Base-by-base conservation (phyloP, 257 asterid species). In the Penstemon barbatus region DNA sequence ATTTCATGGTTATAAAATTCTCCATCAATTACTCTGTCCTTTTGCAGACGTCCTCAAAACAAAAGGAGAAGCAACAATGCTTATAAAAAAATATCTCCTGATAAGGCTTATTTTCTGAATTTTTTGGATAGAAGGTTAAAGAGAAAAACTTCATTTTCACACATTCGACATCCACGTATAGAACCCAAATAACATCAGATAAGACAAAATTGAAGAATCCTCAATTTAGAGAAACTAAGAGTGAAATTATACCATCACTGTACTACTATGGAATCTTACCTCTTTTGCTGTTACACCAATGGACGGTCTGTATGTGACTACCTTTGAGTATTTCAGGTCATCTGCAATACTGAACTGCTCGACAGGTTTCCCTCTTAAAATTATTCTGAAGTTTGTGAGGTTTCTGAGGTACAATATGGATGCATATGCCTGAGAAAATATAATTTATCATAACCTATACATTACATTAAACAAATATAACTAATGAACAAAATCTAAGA, bases 291-390 rank as follows among this genome's bases (percentile, higher is more conserved):
- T 62, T 60, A 40, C 78, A 58, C 83, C 86, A 75, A 71, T 75
- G 2, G 75, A 82, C 65, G 98, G 98, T 82, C 67, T 83, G 84
- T 92, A 92, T 39, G 76, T 71, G 76, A 92, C 53, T 55, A 61
- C 79, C 84, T 80, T 76, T 13, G 86, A 42, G 70, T 84, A 68
- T 68, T 79, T 86, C 90, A 92, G 81, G 80, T 92, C 94, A 70
- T 78, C 87, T 18, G 43, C 84, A 71, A 92, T 87, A 73, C 54
- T 80, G 73, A 71, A 83, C 74, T 92, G 96, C 80, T 89, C 88
- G 61, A 92, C 86, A 54, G 89, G 88, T 80, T 83, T 89, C 74
- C 96, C 98, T 79, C 96, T 79, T 76, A 92, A 71, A 73, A 89
- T 76, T 62, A 92, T 89, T 74, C 70, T 77, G 87, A 92, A 92